Evolutionary conservation across 768 basidiomycete species (phyloP).

Genomic region (Phaeotremella fagi): DNA sequence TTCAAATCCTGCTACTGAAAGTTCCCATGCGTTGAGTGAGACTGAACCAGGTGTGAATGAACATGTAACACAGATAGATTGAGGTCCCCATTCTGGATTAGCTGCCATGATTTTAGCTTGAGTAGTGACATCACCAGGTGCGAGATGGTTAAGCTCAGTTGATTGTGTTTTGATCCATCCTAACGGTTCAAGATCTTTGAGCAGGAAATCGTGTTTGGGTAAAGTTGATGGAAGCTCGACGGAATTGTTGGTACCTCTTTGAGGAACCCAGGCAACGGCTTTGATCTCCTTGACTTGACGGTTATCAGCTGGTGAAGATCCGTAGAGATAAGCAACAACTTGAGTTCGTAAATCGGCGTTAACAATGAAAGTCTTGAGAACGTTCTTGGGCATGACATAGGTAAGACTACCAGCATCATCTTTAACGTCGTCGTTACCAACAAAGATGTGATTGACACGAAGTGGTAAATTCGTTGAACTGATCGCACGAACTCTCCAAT

Average conservation of each 20-base stretch:
- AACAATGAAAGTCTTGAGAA: slow-evolving; percentile 86
- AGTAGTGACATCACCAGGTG: slow-evolving; percentile 85
- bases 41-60: slow-evolving; percentile 98
- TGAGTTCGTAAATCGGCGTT: slow-evolving; percentile 93
- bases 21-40: slow-evolving; percentile 84
- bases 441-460: slow-evolving; percentile 96
- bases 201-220: slow-evolving; percentile 88
- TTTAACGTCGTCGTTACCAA: slow-evolving; percentile 95
- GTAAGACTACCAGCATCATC: slow-evolving; percentile 93
- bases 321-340: slow-evolving; percentile 90
- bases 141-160: slow-evolving; percentile 83
- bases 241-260: slow-evolving; percentile 89
- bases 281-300: slow-evolving; percentile 98
- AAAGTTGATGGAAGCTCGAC: slow-evolving; percentile 85
- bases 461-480: slow-evolving; percentile 93
- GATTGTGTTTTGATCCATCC: slow-evolving; percentile 95
- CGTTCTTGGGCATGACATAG: slow-evolving; percentile 94
- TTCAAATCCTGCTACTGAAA: slow-evolving; percentile 89
- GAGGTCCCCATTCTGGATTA: slow-evolving; percentile 89
- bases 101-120: slow-evolving; percentile 97
- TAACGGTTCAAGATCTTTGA: slow-evolving; percentile 90
- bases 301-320: slow-evolving; percentile 88
- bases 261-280: slow-evolving; percentile 91
- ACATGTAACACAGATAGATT: slow-evolving; percentile 85
- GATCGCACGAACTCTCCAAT: slow-evolving; percentile 98